These are phyloP conservation scores for Didymella pomorum DNA, from an alignment of 2,329 filamentous ascomycete species.

Conservation along the genomic window DNA sequence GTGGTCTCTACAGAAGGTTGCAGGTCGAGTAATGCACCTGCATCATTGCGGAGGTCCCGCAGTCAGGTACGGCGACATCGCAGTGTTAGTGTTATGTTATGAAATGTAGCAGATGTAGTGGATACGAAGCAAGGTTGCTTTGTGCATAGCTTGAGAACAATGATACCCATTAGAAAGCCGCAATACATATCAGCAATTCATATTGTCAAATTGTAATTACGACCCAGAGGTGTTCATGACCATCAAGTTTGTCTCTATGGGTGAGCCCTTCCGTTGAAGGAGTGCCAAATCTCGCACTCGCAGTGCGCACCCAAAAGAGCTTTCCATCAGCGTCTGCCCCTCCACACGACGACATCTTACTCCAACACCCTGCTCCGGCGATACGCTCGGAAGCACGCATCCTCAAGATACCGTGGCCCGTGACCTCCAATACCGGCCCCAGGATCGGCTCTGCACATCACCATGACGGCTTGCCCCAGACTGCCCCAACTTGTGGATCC, in stretches of 20 bases:
- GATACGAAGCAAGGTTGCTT: neutral
- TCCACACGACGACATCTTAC: neutral
- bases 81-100: neutral
- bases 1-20: neutral
- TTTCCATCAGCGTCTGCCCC: neutral
- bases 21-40: neutral
- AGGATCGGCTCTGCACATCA: neutral
- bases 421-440: neutral
- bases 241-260: neutral
- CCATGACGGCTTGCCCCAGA: neutral
- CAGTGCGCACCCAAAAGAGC: neutral
- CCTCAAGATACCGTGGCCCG: neutral
- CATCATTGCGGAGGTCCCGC: neutral
- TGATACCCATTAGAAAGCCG: neutral
- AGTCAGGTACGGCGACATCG: neutral
- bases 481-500: slow-evolving; percentile 12
- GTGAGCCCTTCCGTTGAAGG: neutral
- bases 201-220: too few relatives aligned
- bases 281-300: neutral
- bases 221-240: too few relatives aligned
- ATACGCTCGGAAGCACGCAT: neutral
- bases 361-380: neutral
- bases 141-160: neutral
- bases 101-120: neutral
- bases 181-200: too few relatives aligned